Conservation (phyloP, 129 eudicot genomes). For the Gnaphalium uliginosum region DNA sequence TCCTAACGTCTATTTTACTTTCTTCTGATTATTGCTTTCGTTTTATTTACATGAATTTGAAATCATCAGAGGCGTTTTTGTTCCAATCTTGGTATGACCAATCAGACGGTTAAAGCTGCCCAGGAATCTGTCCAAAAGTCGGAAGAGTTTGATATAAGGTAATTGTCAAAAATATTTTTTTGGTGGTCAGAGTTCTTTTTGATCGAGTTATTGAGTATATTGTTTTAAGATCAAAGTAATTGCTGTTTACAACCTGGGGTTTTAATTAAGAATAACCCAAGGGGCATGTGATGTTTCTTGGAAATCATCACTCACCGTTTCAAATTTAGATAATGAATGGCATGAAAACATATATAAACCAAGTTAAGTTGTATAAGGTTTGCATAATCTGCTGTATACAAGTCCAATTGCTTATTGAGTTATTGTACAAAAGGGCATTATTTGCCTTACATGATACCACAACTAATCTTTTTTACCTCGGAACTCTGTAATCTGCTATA, state of each 20-base stretch:
- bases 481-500: neutral
- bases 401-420: neutral
- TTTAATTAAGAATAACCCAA: neutral
- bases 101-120: conserved; percentile 87
- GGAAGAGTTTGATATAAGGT: conserved; percentile 88
- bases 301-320: neutral
- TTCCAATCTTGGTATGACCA: conserved; percentile 90
- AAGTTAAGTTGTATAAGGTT: neutral
- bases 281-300: neutral
- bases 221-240: neutral
- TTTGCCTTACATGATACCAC: neutral
- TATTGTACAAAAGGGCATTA: neutral
- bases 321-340: no score
- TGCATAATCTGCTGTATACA: neutral
- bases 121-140: conserved; percentile 84
- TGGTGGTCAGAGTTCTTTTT: neutral
- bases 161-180: conserved; percentile 4
- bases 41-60: conserved; percentile 16
- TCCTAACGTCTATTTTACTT: neutral
- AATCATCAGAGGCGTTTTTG: conserved; percentile 79
- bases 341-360: neutral
- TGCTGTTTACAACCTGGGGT: neutral
- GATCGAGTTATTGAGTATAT: conserved; percentile 5
- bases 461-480: neutral
- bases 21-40: conserved; percentile 9